Base-by-base conservation (phyloP, 163 green algal species). In the Chloromonas sp. region DNA sequence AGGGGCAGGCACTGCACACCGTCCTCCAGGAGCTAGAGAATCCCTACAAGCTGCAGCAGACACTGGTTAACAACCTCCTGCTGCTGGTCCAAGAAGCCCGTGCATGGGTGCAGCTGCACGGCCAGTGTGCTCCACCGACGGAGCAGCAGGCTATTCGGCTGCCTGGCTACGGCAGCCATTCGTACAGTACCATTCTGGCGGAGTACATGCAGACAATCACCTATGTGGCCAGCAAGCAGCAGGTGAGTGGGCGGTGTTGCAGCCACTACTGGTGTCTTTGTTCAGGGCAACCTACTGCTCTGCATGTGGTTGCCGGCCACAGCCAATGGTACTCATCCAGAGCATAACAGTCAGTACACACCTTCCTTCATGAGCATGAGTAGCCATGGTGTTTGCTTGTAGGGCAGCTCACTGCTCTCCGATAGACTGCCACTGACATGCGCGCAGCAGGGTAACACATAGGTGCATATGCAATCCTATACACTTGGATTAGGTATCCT, bases 121-220 rank as follows among this genome's bases (percentile, higher is more conserved):
- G 66, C 5, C 66, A 74, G 66, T 11, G 66, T 11, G 66, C 66
- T 5, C 66, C 66, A 74, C 5, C 66, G 66, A 11, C 66, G 66
- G 66, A 74, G 66, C 5, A 58, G 71, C 71, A 79, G 71, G 13
- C 60, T 2, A 14, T 61, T n/a, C 82, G 71, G 0, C 81, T 84
- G 59, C 86, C 88, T 0, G 81, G 87, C 0, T 81, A 92, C 59
- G 86, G 87, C 60, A 71, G 71, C 78, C 89, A 89, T 84, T 87
- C 66, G 79, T 90, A 91, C 84, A 70, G 58, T 15, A 77, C 87
- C 60, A 76, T 91, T 0, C n/a, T 92, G 36, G 60, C 62, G n/a
- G 86, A 87, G 81, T 85, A 87, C 83, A 78, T 92, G 70, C 58
- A 78, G 0, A 79, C 81, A 36, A 84, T 84, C 66, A 70, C 2